Evolutionary conservation across 768 basidiomycete species (phyloP).

Genomic region (Daedaleopsis nitida): DNA sequence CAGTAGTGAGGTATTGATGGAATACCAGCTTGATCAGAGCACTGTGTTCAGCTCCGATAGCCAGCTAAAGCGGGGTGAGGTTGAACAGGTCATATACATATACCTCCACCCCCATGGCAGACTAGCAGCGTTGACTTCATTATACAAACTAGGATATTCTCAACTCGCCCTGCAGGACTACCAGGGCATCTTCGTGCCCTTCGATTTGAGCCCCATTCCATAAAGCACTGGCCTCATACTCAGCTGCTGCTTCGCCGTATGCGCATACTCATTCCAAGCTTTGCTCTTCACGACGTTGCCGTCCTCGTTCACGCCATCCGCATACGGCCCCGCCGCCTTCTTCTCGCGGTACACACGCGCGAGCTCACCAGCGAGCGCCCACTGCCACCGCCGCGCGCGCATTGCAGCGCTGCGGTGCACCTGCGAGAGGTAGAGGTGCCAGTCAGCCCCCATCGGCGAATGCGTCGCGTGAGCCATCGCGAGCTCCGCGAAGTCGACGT

Average conservation of each 20-base stretch:
- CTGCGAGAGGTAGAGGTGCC: slow-evolving; percentile 30
- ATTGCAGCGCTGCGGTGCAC: slow-evolving; percentile 28
- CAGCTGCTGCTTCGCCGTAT: neutral
- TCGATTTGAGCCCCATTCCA: neutral
- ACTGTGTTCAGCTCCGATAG: no score
- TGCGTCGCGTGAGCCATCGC: slow-evolving; percentile 21
- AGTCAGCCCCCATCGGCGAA: slow-evolving; percentile 22
- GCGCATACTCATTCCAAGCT: neutral
- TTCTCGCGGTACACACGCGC: slow-evolving; percentile 10
- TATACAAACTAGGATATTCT: no score
- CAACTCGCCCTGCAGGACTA: no score
- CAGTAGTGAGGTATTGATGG: no score
- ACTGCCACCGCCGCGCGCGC: slow-evolving; percentile 30
- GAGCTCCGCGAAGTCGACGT: neutral
- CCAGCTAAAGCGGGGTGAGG: no score
- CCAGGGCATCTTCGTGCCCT: neutral
- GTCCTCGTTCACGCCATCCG: neutral
- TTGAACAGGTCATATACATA: no score
- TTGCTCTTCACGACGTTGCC: neutral
- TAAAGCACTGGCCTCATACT: neutral
- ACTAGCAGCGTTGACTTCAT: no score
- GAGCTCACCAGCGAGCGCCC: slow-evolving; percentile 26
- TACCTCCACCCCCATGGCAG: no score
- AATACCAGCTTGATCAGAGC: no score
- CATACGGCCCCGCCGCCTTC: neutral